phyloP scores from a whole-genome alignment of 1,284 basidiomycete genomes.

The Ustilago curta region DNA sequence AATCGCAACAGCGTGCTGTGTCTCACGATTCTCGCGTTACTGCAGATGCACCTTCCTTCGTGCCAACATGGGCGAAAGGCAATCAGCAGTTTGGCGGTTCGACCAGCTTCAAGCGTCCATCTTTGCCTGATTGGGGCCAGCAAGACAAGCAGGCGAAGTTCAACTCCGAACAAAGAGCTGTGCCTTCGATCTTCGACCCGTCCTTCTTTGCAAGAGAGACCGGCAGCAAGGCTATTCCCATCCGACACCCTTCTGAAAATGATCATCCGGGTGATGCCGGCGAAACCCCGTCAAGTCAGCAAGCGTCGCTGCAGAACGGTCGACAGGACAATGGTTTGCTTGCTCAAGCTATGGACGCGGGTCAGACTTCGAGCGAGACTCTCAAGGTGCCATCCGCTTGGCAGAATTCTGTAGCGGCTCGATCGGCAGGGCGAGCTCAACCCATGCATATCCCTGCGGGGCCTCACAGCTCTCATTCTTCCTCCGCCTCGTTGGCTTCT shows the following conservation, averaged over 20 bases:
- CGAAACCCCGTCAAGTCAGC: neutral
- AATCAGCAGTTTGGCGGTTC: slow-evolving; percentile 11
- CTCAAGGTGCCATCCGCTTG: slow-evolving; percentile 9
- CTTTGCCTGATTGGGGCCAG: slow-evolving; percentile 49
- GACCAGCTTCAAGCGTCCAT: slow-evolving; percentile 40
- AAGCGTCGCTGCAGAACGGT: neutral
- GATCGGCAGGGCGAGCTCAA: slow-evolving; percentile 10
- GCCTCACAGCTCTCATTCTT: slow-evolving; percentile 25
- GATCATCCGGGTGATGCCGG: slow-evolving; percentile 1
- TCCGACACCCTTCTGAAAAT: slow-evolving; percentile 44
- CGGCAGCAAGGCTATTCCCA: slow-evolving; percentile 56
- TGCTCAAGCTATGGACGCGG: neutral
- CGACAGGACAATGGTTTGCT: neutral
- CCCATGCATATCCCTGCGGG: slow-evolving; percentile 32
- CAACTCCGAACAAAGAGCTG: neutral
- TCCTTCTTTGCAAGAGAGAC: slow-evolving; percentile 27
- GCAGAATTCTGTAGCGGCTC: slow-evolving; percentile 5
- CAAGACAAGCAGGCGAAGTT: neutral
- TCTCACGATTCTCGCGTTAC: slow-evolving; percentile 45
- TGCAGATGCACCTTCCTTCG: slow-evolving; percentile 54
- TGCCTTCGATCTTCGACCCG: slow-evolving; percentile 32
- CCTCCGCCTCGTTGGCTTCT: slow-evolving; percentile 17
- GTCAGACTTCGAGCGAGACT: slow-evolving; percentile 19
- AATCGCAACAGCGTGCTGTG: slow-evolving; percentile 30
- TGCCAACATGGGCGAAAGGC: slow-evolving; percentile 47